A percentile compares a stretch with the other conserved stretches of the same genome.
Conservation (phyloP, 1,284 basidiomycete species). For the Sparassis latifolia region DNA sequence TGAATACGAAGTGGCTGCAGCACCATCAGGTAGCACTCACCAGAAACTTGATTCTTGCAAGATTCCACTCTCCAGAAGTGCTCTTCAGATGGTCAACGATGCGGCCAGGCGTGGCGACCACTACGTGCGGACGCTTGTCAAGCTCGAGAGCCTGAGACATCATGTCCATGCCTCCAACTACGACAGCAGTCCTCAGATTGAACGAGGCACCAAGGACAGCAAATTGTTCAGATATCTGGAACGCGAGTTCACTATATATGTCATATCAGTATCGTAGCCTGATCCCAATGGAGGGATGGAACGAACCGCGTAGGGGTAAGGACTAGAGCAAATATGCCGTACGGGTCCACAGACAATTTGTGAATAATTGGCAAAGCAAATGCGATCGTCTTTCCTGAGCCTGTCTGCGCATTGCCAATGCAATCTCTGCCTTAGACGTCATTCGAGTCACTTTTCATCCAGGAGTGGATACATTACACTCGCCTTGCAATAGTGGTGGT, state of each 20-base stretch:
- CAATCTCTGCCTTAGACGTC: conserved; percentile 72
- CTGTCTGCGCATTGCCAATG: conserved; percentile 97
- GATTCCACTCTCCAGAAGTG: conserved; percentile 75
- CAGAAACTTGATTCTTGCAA: conserved; percentile 82
- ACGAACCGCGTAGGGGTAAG: conserved; percentile 88
- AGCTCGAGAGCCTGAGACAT: conserved; percentile 91
- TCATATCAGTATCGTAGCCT: background rate
- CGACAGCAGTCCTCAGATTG: conserved; percentile 78
- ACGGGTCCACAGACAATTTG: conserved; percentile 82
- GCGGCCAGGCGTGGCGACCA: conserved; percentile 94
- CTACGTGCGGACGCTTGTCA: conserved; percentile 81
- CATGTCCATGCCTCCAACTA: conserved; percentile 99
- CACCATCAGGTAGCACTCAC: conserved; percentile 36
- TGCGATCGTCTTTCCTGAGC: conserved; percentile 96
- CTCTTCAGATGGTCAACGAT: conserved; percentile 89
- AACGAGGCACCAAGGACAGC: conserved; percentile 82
- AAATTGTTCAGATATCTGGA: conserved; percentile 96
- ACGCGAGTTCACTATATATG: conserved; percentile 78
- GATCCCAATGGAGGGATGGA: background rate
- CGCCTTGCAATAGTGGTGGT: conserved; percentile 78
- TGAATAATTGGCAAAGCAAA: conserved; percentile 96
- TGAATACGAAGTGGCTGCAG: too few relatives aligned
- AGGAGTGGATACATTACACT: conserved; percentile 17
- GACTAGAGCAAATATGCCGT: conserved; percentile 90
- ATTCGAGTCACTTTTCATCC: conserved; percentile 12